These are phyloP conservation scores for Pseudocercospora eumusae DNA, from an alignment of 2,329 filamentous ascomycete genomes.

Conservation along the genomic window DNA sequence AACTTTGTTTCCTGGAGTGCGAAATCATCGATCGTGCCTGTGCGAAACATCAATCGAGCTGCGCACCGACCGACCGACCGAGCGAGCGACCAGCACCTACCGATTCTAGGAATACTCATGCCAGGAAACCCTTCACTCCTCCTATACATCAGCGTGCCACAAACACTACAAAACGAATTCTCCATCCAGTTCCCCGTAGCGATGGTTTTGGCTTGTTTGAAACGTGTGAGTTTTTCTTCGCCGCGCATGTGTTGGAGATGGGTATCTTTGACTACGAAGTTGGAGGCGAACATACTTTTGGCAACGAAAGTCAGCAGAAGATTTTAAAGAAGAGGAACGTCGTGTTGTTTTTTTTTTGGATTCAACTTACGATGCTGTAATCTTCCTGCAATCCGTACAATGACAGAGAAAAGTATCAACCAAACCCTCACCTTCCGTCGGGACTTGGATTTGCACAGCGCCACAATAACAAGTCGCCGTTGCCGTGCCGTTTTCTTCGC, in stretches of 20 bases:
- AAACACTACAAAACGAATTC: conserved; percentile 62
- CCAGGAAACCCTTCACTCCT: background rate
- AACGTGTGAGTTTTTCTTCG: conserved; percentile 52
- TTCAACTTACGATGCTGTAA: conserved; percentile 59
- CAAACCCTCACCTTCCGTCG: conserved; percentile 50
- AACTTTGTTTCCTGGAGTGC: conserved; percentile 58
- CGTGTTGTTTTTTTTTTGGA: too few relatives aligned
- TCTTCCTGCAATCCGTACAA: conserved; percentile 58
- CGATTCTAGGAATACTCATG: background rate
- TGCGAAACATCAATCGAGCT: conserved; percentile 23
- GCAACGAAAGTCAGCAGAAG: background rate
- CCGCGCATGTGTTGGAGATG: conserved; percentile 55
- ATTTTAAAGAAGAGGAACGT: too few relatives aligned
- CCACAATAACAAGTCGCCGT: conserved; percentile 63
- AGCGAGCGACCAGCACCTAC: too few relatives aligned
- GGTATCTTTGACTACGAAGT: conserved; percentile 54
- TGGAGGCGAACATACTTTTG: conserved; percentile 61
- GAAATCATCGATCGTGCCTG: conserved; percentile 66
- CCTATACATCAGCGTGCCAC: conserved; percentile 64
- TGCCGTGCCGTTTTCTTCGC: conserved; percentile 38
- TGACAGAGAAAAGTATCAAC: conserved; percentile 59
- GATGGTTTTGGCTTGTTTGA: conserved; percentile 52
- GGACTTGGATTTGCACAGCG: conserved; percentile 55
- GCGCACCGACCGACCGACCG: too few relatives aligned
- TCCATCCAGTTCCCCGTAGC: conserved; percentile 56